Base-by-base conservation (phyloP, 306 rosid species). In the Cicer yamashitae region DNA sequence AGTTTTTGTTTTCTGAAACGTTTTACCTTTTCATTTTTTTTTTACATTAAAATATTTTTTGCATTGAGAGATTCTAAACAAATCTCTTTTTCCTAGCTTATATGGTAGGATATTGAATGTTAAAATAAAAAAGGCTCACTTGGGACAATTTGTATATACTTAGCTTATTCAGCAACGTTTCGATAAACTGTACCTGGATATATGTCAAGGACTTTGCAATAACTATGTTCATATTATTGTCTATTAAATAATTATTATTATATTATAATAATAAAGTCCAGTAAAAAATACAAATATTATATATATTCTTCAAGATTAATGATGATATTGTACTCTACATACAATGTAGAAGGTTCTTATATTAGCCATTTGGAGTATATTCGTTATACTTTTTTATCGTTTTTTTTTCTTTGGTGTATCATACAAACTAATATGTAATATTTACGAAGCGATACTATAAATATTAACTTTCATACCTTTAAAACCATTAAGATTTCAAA, bases 61-160 rank as follows among this genome's bases (percentile, higher is more conserved):
- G 3, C 39, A 7, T 50, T 8, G 2, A 5, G 37, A 50, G 80
- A 79, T 67, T 68, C 25, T 25, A 9, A 17, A 17, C 0, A 57
- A 57, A 74, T 60, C 59, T 50, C 43, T 7, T 69, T 48, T 50
- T 15, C 20, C 60, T 67, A 13, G 6, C 41, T 4, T 11, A 43
- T 50, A 81, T 68, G 68, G 80, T 0, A 75, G 20, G 8, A 25
- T 11, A 57, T 25, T 80, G 2, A 72, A 50, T 62, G 7, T 52
- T 1, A 52, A 68, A 13, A 11, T 30, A 30, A 14, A 70, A 0
- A 41, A 1, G 2, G 1, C 2, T 8, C 44, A 6, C 12, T 12
- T 8, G 5, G 2, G 2, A 10, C 18, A 47, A 7, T 52, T 45
- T 6, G 6, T 45, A 34, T 48, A 45, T 70, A 44, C 2, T 44